Conservation (phyloP, 768 basidiomycete species). For the Ramaria rubella region DNA sequence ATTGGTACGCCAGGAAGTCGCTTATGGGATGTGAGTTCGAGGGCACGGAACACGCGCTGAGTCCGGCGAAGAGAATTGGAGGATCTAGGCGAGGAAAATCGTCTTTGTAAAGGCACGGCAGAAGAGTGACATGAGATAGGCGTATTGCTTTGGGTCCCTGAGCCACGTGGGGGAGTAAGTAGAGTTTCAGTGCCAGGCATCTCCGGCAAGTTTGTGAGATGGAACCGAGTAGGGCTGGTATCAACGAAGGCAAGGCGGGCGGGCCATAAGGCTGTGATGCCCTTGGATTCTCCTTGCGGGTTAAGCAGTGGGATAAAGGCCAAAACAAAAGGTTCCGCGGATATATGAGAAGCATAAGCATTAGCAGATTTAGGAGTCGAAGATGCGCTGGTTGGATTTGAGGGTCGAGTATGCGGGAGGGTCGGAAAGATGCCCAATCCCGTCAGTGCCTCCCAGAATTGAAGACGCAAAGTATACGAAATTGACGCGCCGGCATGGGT, state of each 20-base stretch:
- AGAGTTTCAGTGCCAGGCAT: slow-evolving; percentile 33
- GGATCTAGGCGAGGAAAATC: slow-evolving; percentile 13
- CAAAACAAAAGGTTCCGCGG: slow-evolving; percentile 34
- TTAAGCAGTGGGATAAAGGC: slow-evolving; percentile 73
- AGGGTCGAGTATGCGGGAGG: not conserved
- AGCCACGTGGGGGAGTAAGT: slow-evolving; percentile 1
- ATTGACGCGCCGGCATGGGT: slow-evolving; percentile 1
- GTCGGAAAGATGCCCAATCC: slow-evolving; percentile 43
- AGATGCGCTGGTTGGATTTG: not conserved
- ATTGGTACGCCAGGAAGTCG: slow-evolving; percentile 35
- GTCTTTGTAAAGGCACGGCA: not conserved
- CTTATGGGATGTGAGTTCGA: slow-evolving; percentile 42
- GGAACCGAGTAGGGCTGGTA: slow-evolving; percentile 32
- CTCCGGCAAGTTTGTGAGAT: slow-evolving; percentile 53
- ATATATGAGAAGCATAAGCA: slow-evolving; percentile 13
- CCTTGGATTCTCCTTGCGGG: slow-evolving; percentile 75
- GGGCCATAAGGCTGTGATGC: slow-evolving; percentile 69
- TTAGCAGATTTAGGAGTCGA: slow-evolving; percentile 2
- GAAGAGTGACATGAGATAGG: not conserved
- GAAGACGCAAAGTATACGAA: not conserved
- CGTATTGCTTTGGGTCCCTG: not conserved
- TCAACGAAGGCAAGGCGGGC: slow-evolving; percentile 38
- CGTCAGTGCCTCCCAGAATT: slow-evolving; percentile 52
- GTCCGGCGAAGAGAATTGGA: slow-evolving; percentile 33
- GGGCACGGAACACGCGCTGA: slow-evolving; percentile 39